These are phyloP conservation scores for Kalmusia sp. DNA, from an alignment of 2,329 filamentous ascomycete genomes.

Conservation along the genomic window DNA sequence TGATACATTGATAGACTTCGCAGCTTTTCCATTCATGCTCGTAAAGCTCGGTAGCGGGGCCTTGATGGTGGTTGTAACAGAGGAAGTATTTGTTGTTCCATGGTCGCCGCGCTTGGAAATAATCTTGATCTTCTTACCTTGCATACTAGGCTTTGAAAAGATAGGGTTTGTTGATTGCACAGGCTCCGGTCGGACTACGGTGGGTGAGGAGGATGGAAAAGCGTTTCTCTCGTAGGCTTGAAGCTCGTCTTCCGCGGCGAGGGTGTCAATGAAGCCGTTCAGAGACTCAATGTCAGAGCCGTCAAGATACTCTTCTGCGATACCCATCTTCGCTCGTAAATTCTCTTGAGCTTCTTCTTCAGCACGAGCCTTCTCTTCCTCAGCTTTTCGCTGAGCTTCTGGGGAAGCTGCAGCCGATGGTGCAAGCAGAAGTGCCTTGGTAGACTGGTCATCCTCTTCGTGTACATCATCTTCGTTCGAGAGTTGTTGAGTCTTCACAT, in stretches of 20 bases:
- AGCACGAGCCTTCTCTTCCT: constrained; percentile 27
- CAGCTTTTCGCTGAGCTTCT: constrained; percentile 30
- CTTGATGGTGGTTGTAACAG: constrained; percentile 15
- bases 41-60: constrained; percentile 24
- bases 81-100: constrained; percentile 17
- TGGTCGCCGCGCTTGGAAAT: constrained; percentile 30
- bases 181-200: constrained; percentile 15
- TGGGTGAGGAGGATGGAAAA: constrained; percentile 6
- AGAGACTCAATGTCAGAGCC: constrained; percentile 28
- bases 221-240: constrained; percentile 13
- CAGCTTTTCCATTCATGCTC: constrained; percentile 23
- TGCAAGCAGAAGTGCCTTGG: constrained; percentile 31
- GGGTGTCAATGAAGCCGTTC: constrained; percentile 35
- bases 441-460: constrained; percentile 39
- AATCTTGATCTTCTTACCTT: constrained; percentile 47
- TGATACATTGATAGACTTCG: constrained; percentile 28
- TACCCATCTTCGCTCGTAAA: constrained; percentile 40
- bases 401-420: constrained; percentile 32
- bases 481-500: constrained; percentile 33
- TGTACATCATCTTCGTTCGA: constrained; percentile 33
- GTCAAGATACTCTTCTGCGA: constrained; percentile 41
- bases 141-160: constrained; percentile 33
- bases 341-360: constrained; percentile 43
- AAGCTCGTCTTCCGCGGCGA: constrained; percentile 29
- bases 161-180: constrained; percentile 35